Base-by-base conservation (phyloP, 163 green algal genomes). In the Smithsoniella earleae region DNA sequence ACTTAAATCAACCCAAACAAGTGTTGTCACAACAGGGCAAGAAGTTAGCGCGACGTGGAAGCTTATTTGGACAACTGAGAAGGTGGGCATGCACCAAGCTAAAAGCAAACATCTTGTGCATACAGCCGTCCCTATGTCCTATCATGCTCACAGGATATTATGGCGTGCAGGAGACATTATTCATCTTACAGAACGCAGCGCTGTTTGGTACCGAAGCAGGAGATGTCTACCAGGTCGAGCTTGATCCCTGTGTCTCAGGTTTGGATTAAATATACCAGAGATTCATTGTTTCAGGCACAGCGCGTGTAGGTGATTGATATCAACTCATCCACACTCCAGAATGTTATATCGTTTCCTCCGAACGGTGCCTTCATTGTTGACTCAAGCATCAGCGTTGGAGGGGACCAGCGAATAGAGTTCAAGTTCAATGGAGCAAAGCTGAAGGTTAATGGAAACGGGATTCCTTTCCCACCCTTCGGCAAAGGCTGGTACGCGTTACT, bases 301-400 rank as follows among this genome's bases (percentile, higher is more conserved):
- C 31, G 28, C 64, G 4, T 38, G 63, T 82, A 94, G 87, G 81
- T 93, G 2, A 90, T 95, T 65, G 89, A 95, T 66, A 76, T 82
- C 27, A 66, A 81, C 2, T 2, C 3, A 0, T 38, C 31, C 31
- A 73, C 31, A 6, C 62, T 87, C 40, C 83, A 91, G 22, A 95
- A 95, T 65, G 83, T 94, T 3, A 94, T 96, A 66, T 88, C 82
- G 1, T 95, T 96, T 73, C 86, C 86, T 0, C 87, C 87, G 0
- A 79, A 85, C 18, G 87, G 84, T 0, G 75, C 82, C 18, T 95
- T 95, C 74, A 78, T 91, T 1, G 87, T 96, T 0, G 76, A 92
- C 66, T 86, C 81, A 0, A 77, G 33, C 55, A 83, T 93, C 2
- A 25, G 75, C 1, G 66, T 82, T 38, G 81, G 65, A 18, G 81